Evolutionary conservation across 2,329 filamentous ascomycete genomes (phyloP).

Genomic region (Didymella segeticola): DNA sequence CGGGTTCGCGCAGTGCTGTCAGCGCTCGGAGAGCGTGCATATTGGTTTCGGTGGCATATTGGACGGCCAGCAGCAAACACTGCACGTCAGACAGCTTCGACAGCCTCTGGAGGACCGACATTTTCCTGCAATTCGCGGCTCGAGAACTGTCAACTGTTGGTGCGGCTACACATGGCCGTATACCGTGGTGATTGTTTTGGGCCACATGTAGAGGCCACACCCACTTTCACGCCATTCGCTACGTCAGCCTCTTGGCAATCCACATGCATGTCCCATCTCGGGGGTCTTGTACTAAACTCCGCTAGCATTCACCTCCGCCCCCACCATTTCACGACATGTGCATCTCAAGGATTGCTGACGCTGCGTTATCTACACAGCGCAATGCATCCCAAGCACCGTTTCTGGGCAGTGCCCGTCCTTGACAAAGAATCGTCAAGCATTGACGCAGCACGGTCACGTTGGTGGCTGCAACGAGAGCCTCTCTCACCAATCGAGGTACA

Average conservation of each 20-base stretch:
- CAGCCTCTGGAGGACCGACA: constrained; percentile 38
- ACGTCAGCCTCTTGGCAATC: constrained; percentile 19
- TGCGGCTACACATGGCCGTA: constrained; percentile 9
- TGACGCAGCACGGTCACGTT: not conserved
- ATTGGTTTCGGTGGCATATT: constrained; percentile 71
- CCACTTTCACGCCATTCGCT: constrained; percentile 11
- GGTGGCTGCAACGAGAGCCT: not conserved
- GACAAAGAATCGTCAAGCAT: too few relatives aligned
- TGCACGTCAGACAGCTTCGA: constrained; percentile 67
- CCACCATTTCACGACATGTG: not conserved
- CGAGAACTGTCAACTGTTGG: constrained; percentile 5
- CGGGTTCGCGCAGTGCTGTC: constrained; percentile 61
- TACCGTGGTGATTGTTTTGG: constrained; percentile 10
- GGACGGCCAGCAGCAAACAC: constrained; percentile 74
- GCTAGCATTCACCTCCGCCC: constrained; percentile 10
- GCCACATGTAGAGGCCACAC: constrained; percentile 13
- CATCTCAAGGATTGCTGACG: not conserved
- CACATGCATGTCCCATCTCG: constrained; percentile 1
- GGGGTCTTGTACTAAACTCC: constrained; percentile 5
- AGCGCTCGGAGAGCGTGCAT: constrained; percentile 68
- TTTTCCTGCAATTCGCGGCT: constrained; percentile 13
- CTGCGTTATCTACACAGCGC: not conserved
- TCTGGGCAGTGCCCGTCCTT: not conserved
- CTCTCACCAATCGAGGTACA: not conserved
- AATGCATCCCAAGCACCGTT: not conserved